phyloP scores from a whole-genome alignment of 768 basidiomycete species.

The Cyclocybe cylindracea region DNA sequence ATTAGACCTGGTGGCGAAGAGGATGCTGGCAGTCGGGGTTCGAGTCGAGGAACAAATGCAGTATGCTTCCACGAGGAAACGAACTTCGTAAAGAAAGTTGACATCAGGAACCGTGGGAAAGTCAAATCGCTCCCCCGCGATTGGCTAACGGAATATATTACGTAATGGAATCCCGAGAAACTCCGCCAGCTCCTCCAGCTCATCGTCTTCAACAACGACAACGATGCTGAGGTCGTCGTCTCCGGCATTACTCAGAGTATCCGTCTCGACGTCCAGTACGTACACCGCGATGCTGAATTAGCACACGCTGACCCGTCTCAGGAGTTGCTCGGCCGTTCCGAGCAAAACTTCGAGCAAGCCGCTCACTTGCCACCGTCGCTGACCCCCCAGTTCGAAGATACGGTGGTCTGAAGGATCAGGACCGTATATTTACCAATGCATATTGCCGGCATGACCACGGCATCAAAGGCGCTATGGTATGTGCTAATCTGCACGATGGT shows the following conservation, averaged over 20 bases:
- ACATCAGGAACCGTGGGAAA: slow-evolving; percentile 41
- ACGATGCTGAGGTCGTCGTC: slow-evolving; percentile 38
- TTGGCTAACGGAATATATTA: slow-evolving; percentile 7
- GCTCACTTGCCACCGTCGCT: slow-evolving; percentile 71
- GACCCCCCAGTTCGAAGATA: slow-evolving; percentile 89
- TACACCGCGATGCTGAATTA: not conserved
- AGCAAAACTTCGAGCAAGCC: slow-evolving; percentile 35
- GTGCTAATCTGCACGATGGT: slow-evolving; percentile 19
- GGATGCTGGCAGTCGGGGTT: too few species aligned
- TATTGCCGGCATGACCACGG: slow-evolving; percentile 90
- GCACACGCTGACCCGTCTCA: slow-evolving; percentile 5
- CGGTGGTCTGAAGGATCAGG: slow-evolving; percentile 93
- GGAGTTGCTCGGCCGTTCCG: slow-evolving; percentile 31
- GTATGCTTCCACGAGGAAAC: too few species aligned
- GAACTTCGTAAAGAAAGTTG: too few species aligned
- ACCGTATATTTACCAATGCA: slow-evolving; percentile 91
- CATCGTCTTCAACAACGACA: slow-evolving; percentile 28
- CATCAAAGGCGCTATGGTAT: slow-evolving; percentile 87
- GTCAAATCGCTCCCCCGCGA: slow-evolving; percentile 31
- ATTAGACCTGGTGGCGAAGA: too few species aligned
- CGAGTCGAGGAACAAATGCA: too few species aligned
- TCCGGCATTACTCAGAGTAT: slow-evolving; percentile 32
- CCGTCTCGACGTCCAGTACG: slow-evolving; percentile 29
- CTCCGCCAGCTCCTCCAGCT: slow-evolving; percentile 26
- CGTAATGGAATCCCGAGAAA: slow-evolving; percentile 27